phyloP scores from a whole-genome alignment of 306 rosid species.

The Sphenostylis stenocarpa region DNA sequence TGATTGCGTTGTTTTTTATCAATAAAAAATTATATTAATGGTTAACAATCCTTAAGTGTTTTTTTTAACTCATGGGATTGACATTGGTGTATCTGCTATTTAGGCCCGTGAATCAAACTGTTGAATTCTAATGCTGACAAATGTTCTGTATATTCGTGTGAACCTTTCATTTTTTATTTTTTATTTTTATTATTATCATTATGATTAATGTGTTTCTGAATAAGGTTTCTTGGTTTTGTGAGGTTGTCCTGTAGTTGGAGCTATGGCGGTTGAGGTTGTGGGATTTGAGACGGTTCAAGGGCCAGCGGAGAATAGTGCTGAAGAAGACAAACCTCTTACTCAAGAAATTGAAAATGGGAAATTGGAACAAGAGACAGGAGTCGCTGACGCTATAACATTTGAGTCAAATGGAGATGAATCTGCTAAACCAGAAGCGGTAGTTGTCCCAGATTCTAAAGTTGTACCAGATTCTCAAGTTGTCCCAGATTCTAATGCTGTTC shows the following conservation, averaged over 20 bases:
- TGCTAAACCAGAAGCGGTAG: constrained; percentile 44
- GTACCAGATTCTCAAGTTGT: too few species aligned
- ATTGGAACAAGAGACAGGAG: constrained; percentile 44
- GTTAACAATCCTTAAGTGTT: neutral
- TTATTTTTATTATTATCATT: neutral
- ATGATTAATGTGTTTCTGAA: neutral
- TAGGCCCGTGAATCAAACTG: constrained; percentile 11
- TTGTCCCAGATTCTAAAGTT: constrained; percentile 38
- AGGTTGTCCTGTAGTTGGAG: constrained; percentile 45
- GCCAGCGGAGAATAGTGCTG: constrained; percentile 53
- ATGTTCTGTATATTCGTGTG: constrained; percentile 5
- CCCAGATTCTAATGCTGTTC: neutral
- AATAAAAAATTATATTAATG: neutral
- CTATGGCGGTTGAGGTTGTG: constrained; percentile 73
- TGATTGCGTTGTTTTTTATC: neutral
- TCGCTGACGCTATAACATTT: constrained; percentile 50
- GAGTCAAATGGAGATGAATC: constrained; percentile 74
- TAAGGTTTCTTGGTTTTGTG: constrained; percentile 43
- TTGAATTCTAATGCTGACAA: neutral
- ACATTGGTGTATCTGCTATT: neutral
- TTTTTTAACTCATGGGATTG: neutral
- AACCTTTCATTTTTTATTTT: neutral
- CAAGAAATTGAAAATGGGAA: constrained; percentile 62
- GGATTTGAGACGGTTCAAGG: constrained; percentile 89
- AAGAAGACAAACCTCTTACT: constrained; percentile 49